Evolutionary conservation across 352 stramenopile species (phyloP), one percentile per base, ranked within the genome.

Genomic region (Pythium periplocum): DNA sequence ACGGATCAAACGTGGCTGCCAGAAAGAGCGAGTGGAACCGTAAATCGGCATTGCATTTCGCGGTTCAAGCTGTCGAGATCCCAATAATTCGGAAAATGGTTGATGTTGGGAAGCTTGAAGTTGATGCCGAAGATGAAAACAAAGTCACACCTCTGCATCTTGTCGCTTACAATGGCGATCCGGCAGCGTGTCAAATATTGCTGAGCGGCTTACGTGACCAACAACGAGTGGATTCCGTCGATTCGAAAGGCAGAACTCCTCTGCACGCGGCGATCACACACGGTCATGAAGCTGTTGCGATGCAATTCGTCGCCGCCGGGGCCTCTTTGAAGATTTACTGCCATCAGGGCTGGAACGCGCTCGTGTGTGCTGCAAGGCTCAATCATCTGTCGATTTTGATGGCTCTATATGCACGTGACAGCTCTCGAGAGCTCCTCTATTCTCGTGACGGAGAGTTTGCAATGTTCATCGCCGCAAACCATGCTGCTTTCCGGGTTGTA

Each of bases 341-440:
- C 35, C 42, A 45, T 0, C 34, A 66, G n/a, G 74, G 70, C 7
- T 62, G 68, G 7, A 86, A 75, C 8, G 64, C 77, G 0, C 45
- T 81, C 8, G 38, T 87, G 17, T 81, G 81, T 44, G 77, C 74
- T 8, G 64, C 67, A 0, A 77, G 72, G 43, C 69, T 62, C 47
- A 82, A 87, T 51, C 62, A 72, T 17, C 42, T 84, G 9, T 63
- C 59, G 9, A 78, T 84, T 35, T 40, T 83, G 2, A 78, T 87
- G 61, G 41, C 61, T 5, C 43, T 87, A 3, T 71, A 69, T 41
- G 48, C 52, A 39, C 53, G 51, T 2, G 46, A 59, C 12, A 56
- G 57, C 5, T 48, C 65, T 4, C 51, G 47, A 0, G 45, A 65
- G 7, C 51, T 72, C 8, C 47, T 87, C 1, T 59, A 64, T 6